Base-by-base conservation (phyloP, 495 filamentous ascomycete genomes). In the Trichoderma reesei region DNA sequence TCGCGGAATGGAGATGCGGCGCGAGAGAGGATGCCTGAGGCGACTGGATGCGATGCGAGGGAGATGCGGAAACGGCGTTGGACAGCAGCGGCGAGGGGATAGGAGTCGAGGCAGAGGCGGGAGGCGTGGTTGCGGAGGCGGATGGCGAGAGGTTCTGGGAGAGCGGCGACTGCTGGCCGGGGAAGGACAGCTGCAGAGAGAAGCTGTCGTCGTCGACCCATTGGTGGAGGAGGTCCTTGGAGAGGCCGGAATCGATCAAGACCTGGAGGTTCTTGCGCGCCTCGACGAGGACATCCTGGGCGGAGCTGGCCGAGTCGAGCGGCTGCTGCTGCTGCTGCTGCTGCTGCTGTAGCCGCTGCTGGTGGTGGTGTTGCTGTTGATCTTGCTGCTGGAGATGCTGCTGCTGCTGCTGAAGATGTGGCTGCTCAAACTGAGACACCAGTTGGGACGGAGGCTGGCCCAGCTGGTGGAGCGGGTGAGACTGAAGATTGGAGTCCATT, bases 221-320 rank as follows among this genome's bases (percentile, higher is more conserved):
- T 31, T 61, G 59, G 41, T 75, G 73, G 36, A 72, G 70, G 14
- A 71, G 68, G 34, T 72, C 72, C 20, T 69, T 71, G 38, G 70
- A 72, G 59, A 72, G 46, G 59, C 65, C 72, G 65, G 54, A 41
- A 13, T 59, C 38, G 18, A 65, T 65, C 33, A 62, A 14, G 41
- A 61, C 33, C 37, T 61, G 63, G 14, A 65, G 56, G 54, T 65
- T 65, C 54, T 59, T 41, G 51, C 56, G 41, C 34, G 46, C 36
- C 60, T 63, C 37, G 33, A 34, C 63, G 59, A 65, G 56, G 54
- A 60, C 56, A 63, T 60, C 18, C 18, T 61, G 59, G 10, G 59
- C 16, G 6, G 8, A n/a, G n/a, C n/a, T 38, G 36, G 36, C 3
- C 31, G 36, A 42, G 8, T 61, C 36, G 36, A 39, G 9, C 14